Base-by-base conservation (phyloP, 305 asterid species). In the Fraxinus angustifolia region DNA sequence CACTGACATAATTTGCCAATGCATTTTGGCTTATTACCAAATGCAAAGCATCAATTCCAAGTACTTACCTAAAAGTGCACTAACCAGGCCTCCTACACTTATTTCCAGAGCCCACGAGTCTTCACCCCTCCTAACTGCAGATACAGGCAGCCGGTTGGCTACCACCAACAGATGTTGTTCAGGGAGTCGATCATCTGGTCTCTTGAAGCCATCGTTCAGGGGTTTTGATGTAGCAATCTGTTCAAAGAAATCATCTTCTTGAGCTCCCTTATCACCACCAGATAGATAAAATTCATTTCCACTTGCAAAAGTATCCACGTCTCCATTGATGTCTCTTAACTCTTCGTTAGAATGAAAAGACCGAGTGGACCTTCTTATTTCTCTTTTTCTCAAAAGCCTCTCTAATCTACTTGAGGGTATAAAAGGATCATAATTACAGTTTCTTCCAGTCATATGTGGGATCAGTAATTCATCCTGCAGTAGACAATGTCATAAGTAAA, bases 71-170 rank as follows among this genome's bases (percentile, higher is more conserved):
- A 94, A 78, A 84, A 92, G 93, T 34, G 97, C 98, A 71, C 92
- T 91, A 77, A 94, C 98, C 72, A 94, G 87, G 79, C 98, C 95
- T 78, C 97, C 97, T 34, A 88, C 97, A 85, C 97, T 92, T 74
- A 92, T 87, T 79, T 94, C 98, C 84, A 94, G 92, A 6, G 89
- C 70, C 98, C 97, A 94, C 1, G 92, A 84, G 77, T 91, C 94
- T 74, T 94, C 92, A 73, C 92, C 88, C 88, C 82, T 91, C 88
- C 97, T 91, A 85, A 84, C 85, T 26, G 97, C 97, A 75, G 97
- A 90, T 26, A 94, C 95, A 23, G 97, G 98, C 36, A 92, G 89
- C 79, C 98, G 87, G 76, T 94, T 94, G n/a, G 98, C 97, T 78
- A 92, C 97, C 30, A 92, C 98, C 75, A 94, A 81, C 65, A 94